phyloP scores from a whole-genome alignment of 2,329 filamentous ascomycete genomes.

The Aspergillus calidoustus region DNA sequence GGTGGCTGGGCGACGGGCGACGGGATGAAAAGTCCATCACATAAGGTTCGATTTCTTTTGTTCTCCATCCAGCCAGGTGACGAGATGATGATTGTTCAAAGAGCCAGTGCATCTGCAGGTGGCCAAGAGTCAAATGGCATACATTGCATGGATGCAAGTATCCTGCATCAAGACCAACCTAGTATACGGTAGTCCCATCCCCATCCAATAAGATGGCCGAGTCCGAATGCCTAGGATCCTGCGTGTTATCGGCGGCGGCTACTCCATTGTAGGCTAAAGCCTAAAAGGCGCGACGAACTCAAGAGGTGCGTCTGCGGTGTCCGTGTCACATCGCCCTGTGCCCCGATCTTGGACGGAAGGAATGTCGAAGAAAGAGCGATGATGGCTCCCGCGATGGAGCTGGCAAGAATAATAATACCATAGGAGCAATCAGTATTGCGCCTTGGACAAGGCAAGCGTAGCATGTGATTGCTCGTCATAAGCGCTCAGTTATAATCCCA shows the following conservation, averaged over 20 bases:
- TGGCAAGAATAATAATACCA: neutral
- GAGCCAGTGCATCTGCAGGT: conserved; percentile 1
- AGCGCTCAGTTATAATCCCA: conserved; percentile 8
- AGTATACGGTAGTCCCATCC: neutral
- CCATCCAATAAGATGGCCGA: conserved; percentile 3
- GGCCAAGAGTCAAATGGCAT: conserved; percentile 14
- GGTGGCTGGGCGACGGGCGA: neutral
- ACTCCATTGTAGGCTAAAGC: conserved; percentile 7
- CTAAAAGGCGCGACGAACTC: conserved; percentile 9
- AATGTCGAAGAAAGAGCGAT: neutral
- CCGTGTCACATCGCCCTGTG: conserved; percentile 11
- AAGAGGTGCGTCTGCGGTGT: conserved; percentile 4
- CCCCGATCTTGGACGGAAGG: neutral
- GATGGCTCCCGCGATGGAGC: neutral
- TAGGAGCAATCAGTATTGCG: neutral
- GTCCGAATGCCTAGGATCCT: neutral
- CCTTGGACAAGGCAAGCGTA: neutral
- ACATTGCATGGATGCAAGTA: conserved; percentile 9
- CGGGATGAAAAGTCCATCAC: neutral
- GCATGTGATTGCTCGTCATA: conserved; percentile 16
- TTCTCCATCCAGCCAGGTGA: neutral
- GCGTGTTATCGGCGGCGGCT: conserved; percentile 10
- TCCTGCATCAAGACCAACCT: conserved; percentile 12
- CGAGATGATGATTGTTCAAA: neutral
- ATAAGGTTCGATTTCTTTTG: neutral